A percentile compares a stretch with the other conserved stretches of the same genome.
Conservation (phyloP, 2,329 filamentous ascomycete genomes). For the Colletotrichum eleusines region DNA sequence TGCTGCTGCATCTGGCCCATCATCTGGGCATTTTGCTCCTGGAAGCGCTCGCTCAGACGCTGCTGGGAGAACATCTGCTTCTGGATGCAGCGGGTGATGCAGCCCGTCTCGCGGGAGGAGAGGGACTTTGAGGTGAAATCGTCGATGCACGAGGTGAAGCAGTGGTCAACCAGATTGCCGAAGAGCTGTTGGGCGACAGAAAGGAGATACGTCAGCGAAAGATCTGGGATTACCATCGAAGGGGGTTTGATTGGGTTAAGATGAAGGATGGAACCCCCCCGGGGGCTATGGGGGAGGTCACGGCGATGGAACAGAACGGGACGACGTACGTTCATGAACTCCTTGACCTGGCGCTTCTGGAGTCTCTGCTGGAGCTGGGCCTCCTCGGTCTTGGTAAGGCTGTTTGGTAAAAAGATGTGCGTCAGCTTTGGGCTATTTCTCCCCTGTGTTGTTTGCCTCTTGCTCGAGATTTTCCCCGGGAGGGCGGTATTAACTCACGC, state of each 20-base stretch:
- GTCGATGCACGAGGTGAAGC: slow-evolving; percentile 97
- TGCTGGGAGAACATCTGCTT: slow-evolving; percentile 95
- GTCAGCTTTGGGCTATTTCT: slow-evolving; percentile 40
- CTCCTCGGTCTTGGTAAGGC: slow-evolving; percentile 83
- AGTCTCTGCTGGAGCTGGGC: slow-evolving; percentile 94
- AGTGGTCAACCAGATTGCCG: slow-evolving; percentile 81
- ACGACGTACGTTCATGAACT: slow-evolving; percentile 92
- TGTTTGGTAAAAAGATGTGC: slow-evolving; percentile 44
- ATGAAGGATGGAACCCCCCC: background rate
- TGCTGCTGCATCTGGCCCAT: slow-evolving; percentile 64
- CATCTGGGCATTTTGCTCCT: slow-evolving; percentile 74
- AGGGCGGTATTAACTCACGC: slow-evolving; percentile 35
- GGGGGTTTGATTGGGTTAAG: background rate
- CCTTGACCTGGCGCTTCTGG: slow-evolving; percentile 98
- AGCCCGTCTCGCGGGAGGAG: slow-evolving; percentile 87
- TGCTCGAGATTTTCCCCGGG: slow-evolving; percentile 31
- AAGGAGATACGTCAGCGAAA: background rate
- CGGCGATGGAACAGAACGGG: slow-evolving; percentile 32
- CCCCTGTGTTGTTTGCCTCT: background rate
- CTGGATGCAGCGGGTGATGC: slow-evolving; percentile 93
- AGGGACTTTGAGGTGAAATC: slow-evolving; percentile 99
- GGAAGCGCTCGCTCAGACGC: slow-evolving; percentile 91
- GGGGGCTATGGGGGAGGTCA: slow-evolving; percentile 45
- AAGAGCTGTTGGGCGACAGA: slow-evolving; percentile 60
- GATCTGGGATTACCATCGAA: background rate